phyloP scores from a whole-genome alignment of 1,284 basidiomycete species.

The Agroathelia rolfsii region DNA sequence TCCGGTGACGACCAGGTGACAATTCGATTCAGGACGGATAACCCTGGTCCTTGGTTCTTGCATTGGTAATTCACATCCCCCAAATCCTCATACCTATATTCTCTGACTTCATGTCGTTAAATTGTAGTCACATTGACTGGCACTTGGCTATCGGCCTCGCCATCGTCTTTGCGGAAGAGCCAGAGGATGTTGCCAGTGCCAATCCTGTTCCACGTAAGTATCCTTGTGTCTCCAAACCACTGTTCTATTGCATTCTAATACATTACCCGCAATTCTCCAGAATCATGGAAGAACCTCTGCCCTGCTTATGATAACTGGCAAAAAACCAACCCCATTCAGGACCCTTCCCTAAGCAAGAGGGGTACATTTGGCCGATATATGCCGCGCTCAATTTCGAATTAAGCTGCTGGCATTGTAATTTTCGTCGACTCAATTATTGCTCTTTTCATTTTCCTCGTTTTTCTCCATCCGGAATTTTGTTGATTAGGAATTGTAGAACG shows the following conservation, averaged over 20 bases:
- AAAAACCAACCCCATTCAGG: no score
- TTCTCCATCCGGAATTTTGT: no score
- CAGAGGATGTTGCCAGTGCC: constrained; percentile 10
- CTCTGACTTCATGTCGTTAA: constrained; percentile 3
- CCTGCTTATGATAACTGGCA: constrained; percentile 2
- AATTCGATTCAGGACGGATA: constrained; percentile 14
- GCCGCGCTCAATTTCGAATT: no score
- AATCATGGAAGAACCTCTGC: constrained; percentile 4
- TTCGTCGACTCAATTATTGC: no score
- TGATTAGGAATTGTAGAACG: no score
- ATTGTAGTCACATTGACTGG: constrained; percentile 24
- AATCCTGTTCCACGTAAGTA: constrained; percentile 15
- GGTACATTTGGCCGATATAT: no score
- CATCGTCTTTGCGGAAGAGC: constrained; percentile 29
- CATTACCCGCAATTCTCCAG: constrained; percentile 9
- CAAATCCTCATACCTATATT: no score
- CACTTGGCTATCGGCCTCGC: constrained; percentile 29
- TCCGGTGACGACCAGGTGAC: constrained; percentile 17
- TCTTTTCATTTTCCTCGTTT: no score
- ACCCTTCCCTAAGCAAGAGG: no score
- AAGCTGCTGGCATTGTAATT: no score
- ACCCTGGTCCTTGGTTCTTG: constrained; percentile 14
- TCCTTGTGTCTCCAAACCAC: background rate
- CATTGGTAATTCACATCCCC: constrained; percentile 13
- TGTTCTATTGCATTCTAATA: background rate